Conservation (phyloP, 139 green algal species). For the Pleodorina starrii region DNA sequence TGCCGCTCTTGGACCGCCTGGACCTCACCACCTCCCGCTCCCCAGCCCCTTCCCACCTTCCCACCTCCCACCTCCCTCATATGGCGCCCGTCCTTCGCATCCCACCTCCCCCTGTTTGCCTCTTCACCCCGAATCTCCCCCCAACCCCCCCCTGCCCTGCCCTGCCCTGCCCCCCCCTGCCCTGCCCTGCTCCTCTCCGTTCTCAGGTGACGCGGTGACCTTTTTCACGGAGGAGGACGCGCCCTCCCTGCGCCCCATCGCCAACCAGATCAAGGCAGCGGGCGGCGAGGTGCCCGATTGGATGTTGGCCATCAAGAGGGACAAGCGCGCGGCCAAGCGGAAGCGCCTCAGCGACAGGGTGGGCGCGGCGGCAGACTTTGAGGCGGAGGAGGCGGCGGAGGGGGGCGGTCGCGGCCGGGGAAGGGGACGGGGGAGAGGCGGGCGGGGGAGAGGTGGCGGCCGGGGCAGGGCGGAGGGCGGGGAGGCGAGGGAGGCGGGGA, state of each 20-base stretch:
- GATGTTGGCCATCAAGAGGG: constrained; percentile 83
- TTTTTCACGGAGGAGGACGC: constrained; percentile 91
- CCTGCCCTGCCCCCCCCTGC: not conserved
- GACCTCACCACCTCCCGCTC: too few relatives aligned
- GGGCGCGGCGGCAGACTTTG: constrained; percentile 30
- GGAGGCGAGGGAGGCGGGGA: not conserved
- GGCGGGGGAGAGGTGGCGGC: too few relatives aligned
- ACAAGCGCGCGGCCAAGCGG: constrained; percentile 42
- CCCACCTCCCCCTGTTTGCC: too few relatives aligned
- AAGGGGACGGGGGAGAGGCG: not conserved
- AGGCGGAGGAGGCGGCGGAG: constrained; percentile 1
- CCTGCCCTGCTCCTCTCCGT: not conserved
- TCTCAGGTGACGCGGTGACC: constrained; percentile 85
- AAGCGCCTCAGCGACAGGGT: constrained; percentile 19
- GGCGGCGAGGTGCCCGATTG: constrained; percentile 74
- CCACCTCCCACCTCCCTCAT: too few relatives aligned
- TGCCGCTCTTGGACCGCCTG: too few relatives aligned
- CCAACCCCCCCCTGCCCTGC: not conserved
- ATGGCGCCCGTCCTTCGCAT: too few relatives aligned
- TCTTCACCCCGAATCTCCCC: too few relatives aligned
- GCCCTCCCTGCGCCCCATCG: constrained; percentile 78
- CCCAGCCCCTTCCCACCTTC: too few relatives aligned
- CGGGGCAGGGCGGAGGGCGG: too few relatives aligned
- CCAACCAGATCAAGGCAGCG: constrained; percentile 72
- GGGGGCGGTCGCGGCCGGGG: not conserved